Percentiles rank a stretch among this genome's conserved stretches.
Conservation (phyloP, 257 asterid genomes). For the Przewalskia tangutica region DNA sequence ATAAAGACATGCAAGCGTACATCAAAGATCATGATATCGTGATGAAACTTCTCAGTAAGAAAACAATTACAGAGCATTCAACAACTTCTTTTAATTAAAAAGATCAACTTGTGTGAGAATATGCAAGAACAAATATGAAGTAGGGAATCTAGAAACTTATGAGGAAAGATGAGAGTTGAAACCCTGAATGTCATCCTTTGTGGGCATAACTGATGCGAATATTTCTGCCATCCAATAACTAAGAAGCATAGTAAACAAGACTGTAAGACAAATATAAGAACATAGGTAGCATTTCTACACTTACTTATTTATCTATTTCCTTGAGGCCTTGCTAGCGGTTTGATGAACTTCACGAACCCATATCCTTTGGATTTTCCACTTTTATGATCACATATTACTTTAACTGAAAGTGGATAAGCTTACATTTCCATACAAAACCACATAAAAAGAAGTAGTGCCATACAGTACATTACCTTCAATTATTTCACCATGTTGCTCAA, state of each 20-base stretch:
- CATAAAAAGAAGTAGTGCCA: neutral
- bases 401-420: conserved; percentile 29
- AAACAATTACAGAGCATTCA: no score
- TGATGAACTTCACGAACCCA: conserved; percentile 58
- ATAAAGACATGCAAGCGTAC: neutral
- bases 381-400: conserved; percentile 60
- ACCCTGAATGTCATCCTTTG: conserved; percentile 14
- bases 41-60: no score
- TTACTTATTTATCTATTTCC: conserved; percentile 67
- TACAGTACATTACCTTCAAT: conserved; percentile 36
- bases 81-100: no score
- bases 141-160: neutral
- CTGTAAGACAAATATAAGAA: neutral
- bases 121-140: neutral
- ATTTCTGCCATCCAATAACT: conserved; percentile 65
- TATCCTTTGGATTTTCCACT: conserved; percentile 80
- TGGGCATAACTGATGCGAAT: conserved; percentile 46
- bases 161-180: neutral
- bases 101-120: neutral
- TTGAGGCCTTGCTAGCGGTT: conserved; percentile 43
- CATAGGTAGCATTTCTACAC: neutral
- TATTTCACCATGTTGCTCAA: conserved; percentile 47
- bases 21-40: neutral
- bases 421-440: neutral
- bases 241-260: neutral